Percentiles rank a stretch among this genome's conserved stretches.
These are phyloP conservation scores for Pythium plurisporium DNA, from an alignment of 352 stramenopile species.

Conservation along the genomic window DNA sequence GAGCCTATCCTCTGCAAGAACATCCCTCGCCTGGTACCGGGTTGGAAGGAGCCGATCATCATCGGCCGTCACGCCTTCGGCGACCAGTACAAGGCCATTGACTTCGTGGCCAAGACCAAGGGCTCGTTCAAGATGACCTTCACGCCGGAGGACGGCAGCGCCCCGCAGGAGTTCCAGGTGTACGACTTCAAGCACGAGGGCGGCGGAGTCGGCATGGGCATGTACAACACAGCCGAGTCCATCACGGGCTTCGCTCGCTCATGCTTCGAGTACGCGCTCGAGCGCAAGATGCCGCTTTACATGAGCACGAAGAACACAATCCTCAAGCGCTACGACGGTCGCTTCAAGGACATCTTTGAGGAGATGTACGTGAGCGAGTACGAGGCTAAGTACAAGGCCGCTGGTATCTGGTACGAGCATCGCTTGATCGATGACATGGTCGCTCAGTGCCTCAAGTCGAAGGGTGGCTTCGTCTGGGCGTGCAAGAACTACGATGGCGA, in stretches of 20 bases:
- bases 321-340: slow-evolving; percentile 84
- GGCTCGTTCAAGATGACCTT: slow-evolving; percentile 84
- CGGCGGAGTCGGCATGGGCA: slow-evolving; percentile 77
- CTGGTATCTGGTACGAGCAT: slow-evolving; percentile 81
- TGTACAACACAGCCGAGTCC: slow-evolving; percentile 89
- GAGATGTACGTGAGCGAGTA: slow-evolving; percentile 80
- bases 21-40: slow-evolving; percentile 80
- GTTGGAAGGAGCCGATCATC: slow-evolving; percentile 86
- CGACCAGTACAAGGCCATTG: slow-evolving; percentile 85
- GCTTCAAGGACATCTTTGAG: slow-evolving; percentile 90
- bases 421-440: slow-evolving; percentile 91
- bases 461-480: slow-evolving; percentile 86
- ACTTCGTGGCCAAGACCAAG: slow-evolving; percentile 70
- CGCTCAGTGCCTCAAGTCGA: slow-evolving; percentile 85
- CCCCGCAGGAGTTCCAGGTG: slow-evolving; percentile 57
- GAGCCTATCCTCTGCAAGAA: slow-evolving; percentile 89
- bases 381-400: slow-evolving; percentile 63
- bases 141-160: slow-evolving; percentile 51
- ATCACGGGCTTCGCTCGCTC: slow-evolving; percentile 65
- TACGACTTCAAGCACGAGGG: slow-evolving; percentile 86
- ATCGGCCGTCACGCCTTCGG: slow-evolving; percentile 85
- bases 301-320: slow-evolving; percentile 92
- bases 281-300: slow-evolving; percentile 74
- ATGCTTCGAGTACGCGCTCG: slow-evolving; percentile 61
- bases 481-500: slow-evolving; percentile 92